Conservation (phyloP, 1,284 basidiomycete species). For the Cutaneotrichosporon sp. region DNA sequence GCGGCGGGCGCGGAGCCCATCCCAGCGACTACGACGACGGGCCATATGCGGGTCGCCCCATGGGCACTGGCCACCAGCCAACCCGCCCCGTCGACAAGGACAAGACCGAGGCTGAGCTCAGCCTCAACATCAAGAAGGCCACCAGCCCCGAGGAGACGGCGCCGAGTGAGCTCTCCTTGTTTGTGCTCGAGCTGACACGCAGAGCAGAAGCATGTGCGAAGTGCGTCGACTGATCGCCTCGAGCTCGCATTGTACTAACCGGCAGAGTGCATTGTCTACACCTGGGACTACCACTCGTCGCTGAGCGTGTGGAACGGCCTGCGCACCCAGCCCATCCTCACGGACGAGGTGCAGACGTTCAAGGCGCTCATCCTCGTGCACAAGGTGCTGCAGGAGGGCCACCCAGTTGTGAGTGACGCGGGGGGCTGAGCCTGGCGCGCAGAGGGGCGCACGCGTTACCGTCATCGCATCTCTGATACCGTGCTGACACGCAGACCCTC, state of each 20-base stretch:
- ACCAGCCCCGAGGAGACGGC: constrained; percentile 89
- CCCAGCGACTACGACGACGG: constrained; percentile 44
- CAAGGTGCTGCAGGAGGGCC: constrained; percentile 93
- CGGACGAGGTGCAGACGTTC: constrained; percentile 95
- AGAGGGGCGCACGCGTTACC: neutral
- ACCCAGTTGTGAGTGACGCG: constrained; percentile 70
- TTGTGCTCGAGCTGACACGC: constrained; percentile 16
- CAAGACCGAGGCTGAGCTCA: constrained; percentile 88
- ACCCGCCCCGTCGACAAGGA: constrained; percentile 95
- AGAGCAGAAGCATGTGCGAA: constrained; percentile 96
- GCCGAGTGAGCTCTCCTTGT: constrained; percentile 44
- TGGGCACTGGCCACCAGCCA: constrained; percentile 66
- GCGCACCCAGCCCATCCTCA: constrained; percentile 88
- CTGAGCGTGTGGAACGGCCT: constrained; percentile 95
- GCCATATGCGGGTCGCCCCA: constrained; percentile 37
- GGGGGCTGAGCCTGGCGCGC: too few species aligned
- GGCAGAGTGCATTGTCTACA: constrained; percentile 92
- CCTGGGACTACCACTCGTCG: constrained; percentile 98
- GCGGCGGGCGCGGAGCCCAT: constrained; percentile 23
- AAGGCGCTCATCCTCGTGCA: constrained; percentile 94
- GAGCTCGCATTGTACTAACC: neutral
- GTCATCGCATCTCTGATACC: neutral
- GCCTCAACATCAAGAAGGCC: constrained; percentile 94
- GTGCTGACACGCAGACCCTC: constrained; percentile 64
- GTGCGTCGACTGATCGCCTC: constrained; percentile 58